phyloP scores from a whole-genome alignment of 2,329 filamentous ascomycete genomes.

The Pyrenochaeta sp. region DNA sequence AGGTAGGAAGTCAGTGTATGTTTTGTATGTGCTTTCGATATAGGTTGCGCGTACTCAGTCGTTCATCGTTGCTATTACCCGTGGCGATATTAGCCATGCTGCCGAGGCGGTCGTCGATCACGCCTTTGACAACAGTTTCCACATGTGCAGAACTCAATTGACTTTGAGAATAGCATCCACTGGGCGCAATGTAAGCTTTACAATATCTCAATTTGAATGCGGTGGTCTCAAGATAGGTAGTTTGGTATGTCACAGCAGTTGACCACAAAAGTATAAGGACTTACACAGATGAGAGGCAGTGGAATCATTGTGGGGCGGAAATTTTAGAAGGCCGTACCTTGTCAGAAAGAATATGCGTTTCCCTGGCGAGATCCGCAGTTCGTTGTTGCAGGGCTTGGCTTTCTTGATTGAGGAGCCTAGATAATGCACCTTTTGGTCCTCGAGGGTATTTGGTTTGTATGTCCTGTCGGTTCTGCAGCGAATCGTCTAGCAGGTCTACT shows the following conservation, averaged over 20 bases:
- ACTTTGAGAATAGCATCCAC: slow-evolving; percentile 78
- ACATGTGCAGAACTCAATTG: slow-evolving; percentile 68
- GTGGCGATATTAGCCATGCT: slow-evolving; percentile 77
- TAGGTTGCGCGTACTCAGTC: slow-evolving; percentile 51
- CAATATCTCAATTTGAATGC: background rate
- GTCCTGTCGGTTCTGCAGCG: slow-evolving; percentile 56
- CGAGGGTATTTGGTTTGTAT: slow-evolving; percentile 61
- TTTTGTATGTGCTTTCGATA: background rate
- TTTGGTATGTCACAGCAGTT: background rate
- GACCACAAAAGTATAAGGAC: background rate
- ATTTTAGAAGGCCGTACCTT: slow-evolving; percentile 62
- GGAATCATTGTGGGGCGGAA: background rate
- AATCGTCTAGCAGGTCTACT: slow-evolving; percentile 61
- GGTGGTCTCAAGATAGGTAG: background rate
- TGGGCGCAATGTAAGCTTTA: slow-evolving; percentile 40
- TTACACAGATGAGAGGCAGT: background rate
- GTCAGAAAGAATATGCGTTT: slow-evolving; percentile 67
- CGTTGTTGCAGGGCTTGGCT: slow-evolving; percentile 58
- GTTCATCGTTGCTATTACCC: slow-evolving; percentile 51
- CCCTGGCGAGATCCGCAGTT: slow-evolving; percentile 69
- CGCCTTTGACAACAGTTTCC: slow-evolving; percentile 73
- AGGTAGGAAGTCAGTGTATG: background rate
- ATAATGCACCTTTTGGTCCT: slow-evolving; percentile 54
- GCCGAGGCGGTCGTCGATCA: slow-evolving; percentile 74
- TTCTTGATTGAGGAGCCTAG: slow-evolving; percentile 51